These are phyloP conservation scores for Tricholoma saponaceum DNA, from an alignment of 768 basidiomycete species.

Conservation along the genomic window DNA sequence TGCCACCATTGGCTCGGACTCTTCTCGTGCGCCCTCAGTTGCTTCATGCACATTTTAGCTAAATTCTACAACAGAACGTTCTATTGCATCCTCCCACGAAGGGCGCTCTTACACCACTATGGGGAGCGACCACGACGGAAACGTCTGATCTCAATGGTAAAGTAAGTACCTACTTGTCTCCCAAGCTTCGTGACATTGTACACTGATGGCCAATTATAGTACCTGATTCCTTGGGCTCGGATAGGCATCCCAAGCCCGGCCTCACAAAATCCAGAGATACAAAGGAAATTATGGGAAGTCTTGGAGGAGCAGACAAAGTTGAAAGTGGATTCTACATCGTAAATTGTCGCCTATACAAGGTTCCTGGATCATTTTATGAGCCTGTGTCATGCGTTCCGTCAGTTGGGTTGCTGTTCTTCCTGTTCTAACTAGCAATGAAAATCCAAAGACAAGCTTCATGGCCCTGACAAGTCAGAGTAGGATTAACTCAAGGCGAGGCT, in stretches of 20 bases:
- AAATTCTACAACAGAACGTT: constrained; percentile 11
- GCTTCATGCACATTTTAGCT: background rate
- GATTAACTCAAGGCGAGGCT: too few relatives aligned
- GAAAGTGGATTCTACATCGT: background rate
- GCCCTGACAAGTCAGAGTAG: too few relatives aligned
- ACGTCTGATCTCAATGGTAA: constrained; percentile 34
- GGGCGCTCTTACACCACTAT: constrained; percentile 42
- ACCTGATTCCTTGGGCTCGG: constrained; percentile 29
- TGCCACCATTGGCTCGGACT: constrained; percentile 2
- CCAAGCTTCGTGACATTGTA: background rate
- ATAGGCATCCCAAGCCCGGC: constrained; percentile 17
- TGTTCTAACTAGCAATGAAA: too few relatives aligned
- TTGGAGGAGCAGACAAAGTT: constrained; percentile 25
- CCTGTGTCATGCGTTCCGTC: background rate
- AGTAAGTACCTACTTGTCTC: constrained; percentile 20
- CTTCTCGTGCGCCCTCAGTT: constrained; percentile 12
- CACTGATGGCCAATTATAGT: constrained; percentile 11
- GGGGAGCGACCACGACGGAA: constrained; percentile 38
- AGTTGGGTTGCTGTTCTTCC: too few relatives aligned
- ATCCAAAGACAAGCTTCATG: too few relatives aligned
- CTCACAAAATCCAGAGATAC: constrained; percentile 20
- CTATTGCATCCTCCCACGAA: constrained; percentile 24
- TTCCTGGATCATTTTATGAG: background rate
- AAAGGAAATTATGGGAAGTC: constrained; percentile 28
- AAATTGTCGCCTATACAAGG: background rate